Base-by-base conservation (phyloP, 805 yeast genomes). In the Yarrowia porcina region DNA sequence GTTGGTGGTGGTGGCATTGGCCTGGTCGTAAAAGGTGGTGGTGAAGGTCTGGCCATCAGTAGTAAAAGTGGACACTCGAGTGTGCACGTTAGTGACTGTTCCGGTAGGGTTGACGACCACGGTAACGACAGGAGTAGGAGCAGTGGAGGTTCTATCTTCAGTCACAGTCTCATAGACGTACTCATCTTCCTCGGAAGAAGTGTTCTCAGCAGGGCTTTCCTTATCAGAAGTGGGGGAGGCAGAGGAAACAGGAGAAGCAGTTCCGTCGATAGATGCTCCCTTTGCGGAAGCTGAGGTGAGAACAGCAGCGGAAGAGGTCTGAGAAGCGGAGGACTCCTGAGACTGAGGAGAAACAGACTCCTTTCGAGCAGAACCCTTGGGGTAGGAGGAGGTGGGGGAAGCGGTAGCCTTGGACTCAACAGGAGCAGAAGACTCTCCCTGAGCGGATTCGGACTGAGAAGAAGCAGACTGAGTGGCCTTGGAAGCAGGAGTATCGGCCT, bases 51-150 rank as follows among this genome's bases (percentile, higher is more conserved):
- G 45, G 27, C 66, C 66, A 38, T 63, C 61, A 39, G 64, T 33
- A 23, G 66, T 59, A 33, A 64, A 45, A 20, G 65, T 60, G 28
- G 65, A 38, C 23, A 56, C 54, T 12, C 50, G 39, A 32, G 65
- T 63, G 35, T 59, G 45, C 23, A 39, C 39, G 35, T 59, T 41
- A 20, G 64, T 63, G 18, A 63, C 47, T 23, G 64, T 65, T 11
- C 64, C 47, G 5, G 64, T 61, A 17, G 68, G 64, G 50, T 42
- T 63, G 28, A 50, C 62, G 17, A 35, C 30, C 7, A 49, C 64
- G 18, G 69, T 64, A 2, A 61, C 47, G n/a, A 44, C 39, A n/a
- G 60, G 59, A 28, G 63, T 21, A 2, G 66, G 63, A 9, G 64
- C 63, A 1, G 63, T 52, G 25, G 61, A 30, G 9, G 61, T 56